These are phyloP conservation scores for Psilocybe tampanensis DNA, from an alignment of 768 basidiomycete genomes.

Conservation along the genomic window DNA sequence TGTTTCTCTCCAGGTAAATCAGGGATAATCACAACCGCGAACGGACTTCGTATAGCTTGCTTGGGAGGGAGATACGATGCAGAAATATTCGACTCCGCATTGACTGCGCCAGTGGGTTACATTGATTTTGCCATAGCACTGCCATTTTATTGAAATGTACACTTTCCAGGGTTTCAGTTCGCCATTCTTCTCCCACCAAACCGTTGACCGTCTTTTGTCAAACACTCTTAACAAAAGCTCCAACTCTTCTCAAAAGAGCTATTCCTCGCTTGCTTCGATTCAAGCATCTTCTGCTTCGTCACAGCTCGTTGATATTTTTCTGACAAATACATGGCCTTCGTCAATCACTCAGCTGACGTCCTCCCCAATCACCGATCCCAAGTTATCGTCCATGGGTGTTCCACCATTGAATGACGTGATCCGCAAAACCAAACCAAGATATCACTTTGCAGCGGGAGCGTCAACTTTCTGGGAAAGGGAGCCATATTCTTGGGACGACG, in stretches of 20 bases:
- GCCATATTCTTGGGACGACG: constrained; percentile 84
- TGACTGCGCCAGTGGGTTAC: constrained; percentile 62
- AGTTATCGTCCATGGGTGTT: constrained; percentile 46
- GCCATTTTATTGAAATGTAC: constrained; percentile 1
- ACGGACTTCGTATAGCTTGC: constrained; percentile 84
- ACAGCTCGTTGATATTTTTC: constrained; percentile 76
- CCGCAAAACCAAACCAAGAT: constrained; percentile 74
- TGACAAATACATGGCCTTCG: constrained; percentile 80
- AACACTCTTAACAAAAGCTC: constrained; percentile 63
- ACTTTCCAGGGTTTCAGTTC: constrained; percentile 67
- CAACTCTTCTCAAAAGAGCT: constrained; percentile 42
- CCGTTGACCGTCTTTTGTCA: constrained; percentile 70
- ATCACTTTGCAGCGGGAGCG: constrained; percentile 77
- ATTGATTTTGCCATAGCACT: background rate
- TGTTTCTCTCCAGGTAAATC: constrained; percentile 66
- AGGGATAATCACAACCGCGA: constrained; percentile 74
- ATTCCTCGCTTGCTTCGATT: constrained; percentile 69
- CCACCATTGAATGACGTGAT: constrained; percentile 68
- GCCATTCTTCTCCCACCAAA: constrained; percentile 72
- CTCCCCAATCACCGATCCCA: constrained; percentile 48
- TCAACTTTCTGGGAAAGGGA: constrained; percentile 95
- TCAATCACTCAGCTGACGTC: constrained; percentile 64
- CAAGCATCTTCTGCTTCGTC: constrained; percentile 61
- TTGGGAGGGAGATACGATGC: constrained; percentile 78
- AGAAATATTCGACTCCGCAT: constrained; percentile 57